Conservation (phyloP, 805 yeast genomes). For the Saturnispora sekii region DNA sequence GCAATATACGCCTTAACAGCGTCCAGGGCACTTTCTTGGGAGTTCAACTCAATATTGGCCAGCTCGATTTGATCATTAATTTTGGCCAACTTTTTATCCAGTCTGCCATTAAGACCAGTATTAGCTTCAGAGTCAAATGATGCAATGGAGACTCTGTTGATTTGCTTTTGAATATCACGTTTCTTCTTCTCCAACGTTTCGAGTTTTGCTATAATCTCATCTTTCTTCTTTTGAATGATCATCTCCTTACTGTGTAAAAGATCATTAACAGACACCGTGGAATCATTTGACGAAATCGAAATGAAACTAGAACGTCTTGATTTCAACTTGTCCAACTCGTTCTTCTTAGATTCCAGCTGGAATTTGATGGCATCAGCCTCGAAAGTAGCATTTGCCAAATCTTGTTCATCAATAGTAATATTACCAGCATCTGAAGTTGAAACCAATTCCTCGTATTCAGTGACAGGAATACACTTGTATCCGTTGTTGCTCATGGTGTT, state of each 20-base stretch:
- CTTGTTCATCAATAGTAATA: background rate
- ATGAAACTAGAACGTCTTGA: constrained; percentile 6
- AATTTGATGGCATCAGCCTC: constrained; percentile 10
- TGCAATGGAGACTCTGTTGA: constrained; percentile 11
- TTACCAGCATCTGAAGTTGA: background rate
- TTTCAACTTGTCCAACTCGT: constrained; percentile 6
- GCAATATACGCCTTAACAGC: constrained; percentile 13
- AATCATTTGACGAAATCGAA: constrained; percentile 4
- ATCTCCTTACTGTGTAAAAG: constrained; percentile 6
- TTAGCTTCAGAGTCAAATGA: constrained; percentile 3
- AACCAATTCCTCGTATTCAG: constrained; percentile 17
- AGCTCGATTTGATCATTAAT: constrained; percentile 11
- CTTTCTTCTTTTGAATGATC: constrained; percentile 1
- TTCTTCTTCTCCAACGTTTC: constrained; percentile 1
- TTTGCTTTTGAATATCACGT: constrained; percentile 3
- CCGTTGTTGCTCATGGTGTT: constrained; percentile 19
- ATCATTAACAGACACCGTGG: constrained; percentile 12
- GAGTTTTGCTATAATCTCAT: background rate
- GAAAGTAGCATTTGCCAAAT: constrained; percentile 7
- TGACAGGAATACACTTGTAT: constrained; percentile 15
- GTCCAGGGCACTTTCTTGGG: constrained; percentile 11
- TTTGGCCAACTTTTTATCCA: constrained; percentile 1
- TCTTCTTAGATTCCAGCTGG: constrained; percentile 10
- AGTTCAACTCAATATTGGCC: constrained; percentile 9
- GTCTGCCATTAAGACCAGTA: background rate